Evolutionary conservation across 225 moss, liverwort and hornwort species (phyloP).

Genomic region (Lunularia cruciata): DNA sequence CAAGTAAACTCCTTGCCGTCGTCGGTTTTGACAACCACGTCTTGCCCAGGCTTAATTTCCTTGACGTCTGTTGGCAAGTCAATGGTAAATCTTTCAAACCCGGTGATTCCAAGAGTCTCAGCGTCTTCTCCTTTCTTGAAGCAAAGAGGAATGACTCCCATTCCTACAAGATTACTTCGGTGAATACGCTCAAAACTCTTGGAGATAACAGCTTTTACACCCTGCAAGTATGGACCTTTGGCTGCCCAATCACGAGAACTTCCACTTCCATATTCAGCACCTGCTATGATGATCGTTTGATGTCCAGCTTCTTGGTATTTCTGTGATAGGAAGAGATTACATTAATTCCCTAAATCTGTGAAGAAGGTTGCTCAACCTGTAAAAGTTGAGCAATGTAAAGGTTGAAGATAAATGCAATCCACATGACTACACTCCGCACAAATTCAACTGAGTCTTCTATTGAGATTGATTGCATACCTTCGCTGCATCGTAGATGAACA

Average conservation of each 20-base stretch:
- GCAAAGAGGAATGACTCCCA: slow-evolving; percentile 91
- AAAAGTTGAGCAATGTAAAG: too few species aligned
- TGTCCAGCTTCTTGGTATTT: slow-evolving; percentile 78
- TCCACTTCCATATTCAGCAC: slow-evolving; percentile 96
- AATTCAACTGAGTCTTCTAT: too few species aligned
- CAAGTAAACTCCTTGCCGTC: slow-evolving; percentile 69
- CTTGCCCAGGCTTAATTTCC: slow-evolving; percentile 78
- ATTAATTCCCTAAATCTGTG: too few species aligned
- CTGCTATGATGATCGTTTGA: slow-evolving; percentile 76
- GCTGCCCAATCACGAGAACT: slow-evolving; percentile 99
- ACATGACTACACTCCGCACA: too few species aligned
- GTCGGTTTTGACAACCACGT: slow-evolving; percentile 76
- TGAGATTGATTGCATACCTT: slow-evolving; percentile 49
- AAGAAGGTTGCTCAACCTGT: neutral
- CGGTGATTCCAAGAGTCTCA: slow-evolving; percentile 74
- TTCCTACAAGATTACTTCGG: slow-evolving; percentile 95
- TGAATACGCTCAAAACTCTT: slow-evolving; percentile 99
- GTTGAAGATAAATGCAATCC: too few species aligned
- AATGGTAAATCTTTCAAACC: slow-evolving; percentile 77
- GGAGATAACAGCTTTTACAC: slow-evolving; percentile 92
- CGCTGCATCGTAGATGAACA: slow-evolving; percentile 84
- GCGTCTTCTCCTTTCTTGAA: slow-evolving; percentile 85
- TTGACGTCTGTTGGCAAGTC: slow-evolving; percentile 53
- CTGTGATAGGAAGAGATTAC: slow-evolving; percentile 41
- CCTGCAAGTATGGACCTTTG: slow-evolving; percentile 91